phyloP scores from a whole-genome alignment of 495 filamentous ascomycete species.

The Penicillium canescens region DNA sequence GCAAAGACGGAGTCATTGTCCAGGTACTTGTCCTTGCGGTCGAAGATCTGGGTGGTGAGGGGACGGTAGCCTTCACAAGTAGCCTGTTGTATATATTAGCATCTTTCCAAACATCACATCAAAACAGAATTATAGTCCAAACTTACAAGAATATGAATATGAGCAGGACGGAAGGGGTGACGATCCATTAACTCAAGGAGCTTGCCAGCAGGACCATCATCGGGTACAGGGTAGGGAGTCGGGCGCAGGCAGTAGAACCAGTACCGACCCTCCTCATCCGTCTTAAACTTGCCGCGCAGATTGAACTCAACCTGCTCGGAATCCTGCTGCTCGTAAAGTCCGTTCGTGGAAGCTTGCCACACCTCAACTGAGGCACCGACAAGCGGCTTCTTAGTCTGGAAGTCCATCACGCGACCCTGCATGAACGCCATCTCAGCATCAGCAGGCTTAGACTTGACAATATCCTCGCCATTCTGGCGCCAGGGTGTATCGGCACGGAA shows the following conservation, averaged over 20 bases:
- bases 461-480: constrained; percentile 62
- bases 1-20: constrained; percentile 72
- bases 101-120: constrained; percentile 6
- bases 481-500: constrained; percentile 69
- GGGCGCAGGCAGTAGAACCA: constrained; percentile 67
- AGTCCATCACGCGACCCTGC: constrained; percentile 62
- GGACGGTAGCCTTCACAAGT: constrained; percentile 51
- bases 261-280: constrained; percentile 64
- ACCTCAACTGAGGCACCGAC: constrained; percentile 67
- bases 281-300: constrained; percentile 69
- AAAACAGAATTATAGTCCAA: neutral
- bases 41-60: constrained; percentile 75
- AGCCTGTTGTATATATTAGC: constrained; percentile 32
- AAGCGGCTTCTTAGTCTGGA: constrained; percentile 57
- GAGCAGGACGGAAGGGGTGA: constrained; percentile 79
- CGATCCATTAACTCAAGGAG: constrained; percentile 59
- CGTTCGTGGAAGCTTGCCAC: constrained; percentile 77
- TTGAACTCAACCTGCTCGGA: constrained; percentile 70
- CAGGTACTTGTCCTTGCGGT: constrained; percentile 61
- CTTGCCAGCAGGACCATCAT: constrained; percentile 59
- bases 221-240: constrained; percentile 70
- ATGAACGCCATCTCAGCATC: constrained; percentile 60
- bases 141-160: constrained; percentile 80
- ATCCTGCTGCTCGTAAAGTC: constrained; percentile 81
- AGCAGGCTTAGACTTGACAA: constrained; percentile 56